phyloP scores from a whole-genome alignment of 768 basidiomycete genomes.

The Amanita pseudoporphyria region DNA sequence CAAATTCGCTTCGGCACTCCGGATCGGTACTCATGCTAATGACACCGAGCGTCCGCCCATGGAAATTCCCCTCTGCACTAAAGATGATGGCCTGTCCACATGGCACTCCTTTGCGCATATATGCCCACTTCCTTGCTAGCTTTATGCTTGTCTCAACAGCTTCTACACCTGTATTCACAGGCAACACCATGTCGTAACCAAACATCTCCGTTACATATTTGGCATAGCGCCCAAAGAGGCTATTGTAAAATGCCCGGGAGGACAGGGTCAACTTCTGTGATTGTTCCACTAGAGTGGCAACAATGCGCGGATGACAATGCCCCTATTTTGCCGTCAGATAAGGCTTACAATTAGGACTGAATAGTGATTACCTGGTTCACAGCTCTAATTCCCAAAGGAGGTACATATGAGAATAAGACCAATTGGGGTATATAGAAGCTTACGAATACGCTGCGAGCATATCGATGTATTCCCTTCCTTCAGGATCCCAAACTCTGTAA shows the following conservation, averaged over 20 bases:
- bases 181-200: constrained; percentile 90
- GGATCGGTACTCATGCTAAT: constrained; percentile 91
- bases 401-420: constrained; percentile 5
- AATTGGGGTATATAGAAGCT: constrained; percentile 18
- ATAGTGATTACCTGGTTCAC: constrained; percentile 62
- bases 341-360: constrained; percentile 6
- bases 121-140: constrained; percentile 95
- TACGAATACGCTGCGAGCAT: constrained; percentile 98
- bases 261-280: constrained; percentile 87
- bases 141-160: constrained; percentile 98
- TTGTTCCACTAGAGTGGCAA: constrained; percentile 73
- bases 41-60: constrained; percentile 85
- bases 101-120: constrained; percentile 73
- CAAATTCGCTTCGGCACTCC: constrained; percentile 78
- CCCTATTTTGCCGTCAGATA: constrained; percentile 34
- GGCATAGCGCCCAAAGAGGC: constrained; percentile 84
- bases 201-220: constrained; percentile 76
- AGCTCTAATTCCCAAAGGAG: constrained; percentile 37
- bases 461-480: constrained; percentile 94
- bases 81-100: constrained; percentile 81
- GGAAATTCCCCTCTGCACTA: constrained; percentile 87
- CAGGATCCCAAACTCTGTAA: constrained; percentile 80
- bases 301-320: constrained; percentile 87
- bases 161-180: constrained; percentile 99
- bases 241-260: constrained; percentile 95